Conservation (phyloP, 306 rosid species). For the Trifolium repens region DNA sequence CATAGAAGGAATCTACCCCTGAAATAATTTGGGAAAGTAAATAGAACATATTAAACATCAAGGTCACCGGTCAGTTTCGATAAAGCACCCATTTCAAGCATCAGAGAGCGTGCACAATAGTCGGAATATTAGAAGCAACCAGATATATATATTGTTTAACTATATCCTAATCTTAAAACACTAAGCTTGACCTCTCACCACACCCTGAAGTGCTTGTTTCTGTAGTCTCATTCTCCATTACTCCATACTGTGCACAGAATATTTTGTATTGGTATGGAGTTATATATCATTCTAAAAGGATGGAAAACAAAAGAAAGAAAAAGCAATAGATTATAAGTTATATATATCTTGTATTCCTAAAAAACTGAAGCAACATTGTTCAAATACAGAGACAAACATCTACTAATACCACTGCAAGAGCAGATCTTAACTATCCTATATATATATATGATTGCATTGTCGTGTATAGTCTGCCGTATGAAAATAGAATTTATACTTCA, state of each 20-base stretch:
- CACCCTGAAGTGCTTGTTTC: slow-evolving; percentile 99
- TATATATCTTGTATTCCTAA: slow-evolving; percentile 38
- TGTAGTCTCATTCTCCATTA: slow-evolving; percentile 95
- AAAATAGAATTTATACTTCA: neutral
- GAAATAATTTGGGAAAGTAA: slow-evolving; percentile 45
- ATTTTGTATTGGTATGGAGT: slow-evolving; percentile 73
- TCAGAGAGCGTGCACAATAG: slow-evolving; percentile 75
- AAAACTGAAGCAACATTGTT: slow-evolving; percentile 41
- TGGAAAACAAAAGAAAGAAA: slow-evolving; percentile 50
- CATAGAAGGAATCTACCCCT: slow-evolving; percentile 99
- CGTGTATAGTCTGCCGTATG: neutral
- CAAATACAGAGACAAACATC: slow-evolving; percentile 39
- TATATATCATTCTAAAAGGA: slow-evolving; percentile 77
- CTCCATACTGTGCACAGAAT: slow-evolving; percentile 96
- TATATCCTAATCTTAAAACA: slow-evolving; percentile 48
- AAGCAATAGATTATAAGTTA: slow-evolving; percentile 54
- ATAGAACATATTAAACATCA: slow-evolving; percentile 52
- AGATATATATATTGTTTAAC: slow-evolving; percentile 27
- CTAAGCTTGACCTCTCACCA: slow-evolving; percentile 83
- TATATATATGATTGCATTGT: neutral
- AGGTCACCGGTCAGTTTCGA: slow-evolving; percentile 83
- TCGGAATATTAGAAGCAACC: slow-evolving; percentile 45
- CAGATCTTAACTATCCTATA: neutral
- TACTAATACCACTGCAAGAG: slow-evolving; percentile 5
- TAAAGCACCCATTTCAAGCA: slow-evolving; percentile 99